Evolutionary conservation across 2,329 filamentous ascomycete genomes (phyloP).

Genomic region (Penicillium digitatum): DNA sequence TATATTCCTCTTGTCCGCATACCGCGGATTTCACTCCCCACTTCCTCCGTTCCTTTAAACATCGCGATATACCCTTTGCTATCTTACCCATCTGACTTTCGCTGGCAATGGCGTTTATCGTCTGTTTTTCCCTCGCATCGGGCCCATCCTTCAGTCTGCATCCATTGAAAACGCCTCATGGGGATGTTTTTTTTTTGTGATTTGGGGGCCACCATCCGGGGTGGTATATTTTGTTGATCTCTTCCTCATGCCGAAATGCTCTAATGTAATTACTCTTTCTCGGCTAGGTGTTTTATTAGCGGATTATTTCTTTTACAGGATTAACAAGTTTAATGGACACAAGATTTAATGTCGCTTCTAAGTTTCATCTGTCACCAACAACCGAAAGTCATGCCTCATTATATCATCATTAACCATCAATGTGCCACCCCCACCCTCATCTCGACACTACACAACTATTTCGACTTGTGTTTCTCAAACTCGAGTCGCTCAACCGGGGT

Average conservation of each 20-base stretch:
- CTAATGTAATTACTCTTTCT: constrained; percentile 13
- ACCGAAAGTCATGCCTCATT: constrained; percentile 3
- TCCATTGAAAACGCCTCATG: not conserved
- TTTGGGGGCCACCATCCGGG: not conserved
- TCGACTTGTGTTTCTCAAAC: constrained; percentile 12
- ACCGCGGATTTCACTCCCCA: not conserved
- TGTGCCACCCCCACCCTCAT: not conserved
- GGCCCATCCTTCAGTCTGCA: constrained; percentile 6
- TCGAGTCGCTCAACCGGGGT: constrained; percentile 2
- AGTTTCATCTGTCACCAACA: not conserved
- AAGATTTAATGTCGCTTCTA: constrained; percentile 4
- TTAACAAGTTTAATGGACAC: constrained; percentile 6
- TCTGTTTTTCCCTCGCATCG: constrained; percentile 2
- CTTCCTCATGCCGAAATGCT: constrained; percentile 16
- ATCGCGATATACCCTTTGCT: constrained; percentile 25
- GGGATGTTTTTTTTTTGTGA: constrained; percentile 1
- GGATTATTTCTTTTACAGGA: not conserved
- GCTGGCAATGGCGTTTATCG: constrained; percentile 16
- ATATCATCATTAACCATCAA: constrained; percentile 1
- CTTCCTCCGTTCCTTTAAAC: constrained; percentile 16
- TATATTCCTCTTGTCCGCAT: not conserved
- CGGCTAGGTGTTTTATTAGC: constrained; percentile 13
- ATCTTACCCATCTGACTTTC: constrained; percentile 8
- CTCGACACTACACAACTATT: not conserved
- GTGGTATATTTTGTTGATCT: constrained; percentile 7